Percentiles rank a stretch among this genome's conserved stretches.
Evolutionary conservation across 179 eudicot genomes (phyloP).

Genomic region (Drosera spatulata): DNA sequence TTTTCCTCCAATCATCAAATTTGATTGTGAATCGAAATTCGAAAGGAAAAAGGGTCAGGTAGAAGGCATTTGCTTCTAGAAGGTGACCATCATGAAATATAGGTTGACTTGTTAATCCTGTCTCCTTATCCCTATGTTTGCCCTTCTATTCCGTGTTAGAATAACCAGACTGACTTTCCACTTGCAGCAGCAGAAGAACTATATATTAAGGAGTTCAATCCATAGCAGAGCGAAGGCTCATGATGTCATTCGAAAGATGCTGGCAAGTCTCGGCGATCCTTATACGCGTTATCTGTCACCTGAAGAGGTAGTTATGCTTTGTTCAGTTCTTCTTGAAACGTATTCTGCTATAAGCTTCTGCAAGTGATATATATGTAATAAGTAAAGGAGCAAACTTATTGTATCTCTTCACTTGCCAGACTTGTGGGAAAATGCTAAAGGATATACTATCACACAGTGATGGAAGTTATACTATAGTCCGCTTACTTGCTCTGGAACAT

Average conservation of each 20-base stretch:
- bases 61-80: too few species aligned
- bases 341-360: neutral
- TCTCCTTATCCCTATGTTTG: too few species aligned
- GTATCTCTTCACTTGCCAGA: too few species aligned
- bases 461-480: too few species aligned
- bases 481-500: too few species aligned
- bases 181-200: conserved; percentile 66
- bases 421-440: too few species aligned
- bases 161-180: conserved; percentile 1
- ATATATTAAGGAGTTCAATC: conserved; percentile 50
- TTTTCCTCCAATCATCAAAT: too few species aligned
- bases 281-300: conserved; percentile 88
- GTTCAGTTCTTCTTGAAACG: conserved; percentile 1
- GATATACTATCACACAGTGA: too few species aligned
- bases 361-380: neutral
- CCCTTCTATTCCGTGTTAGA: neutral
- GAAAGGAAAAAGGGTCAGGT: too few species aligned
- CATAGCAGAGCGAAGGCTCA: conserved; percentile 79
- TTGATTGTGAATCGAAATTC: too few species aligned
- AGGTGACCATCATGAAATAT: too few species aligned
- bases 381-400: neutral
- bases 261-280: conserved; percentile 83
- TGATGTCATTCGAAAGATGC: conserved; percentile 61
- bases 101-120: too few species aligned
- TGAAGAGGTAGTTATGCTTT: conserved; percentile 42